phyloP scores from a whole-genome alignment of 495 filamentous ascomycete genomes.

The Podospora appendiculata region DNA sequence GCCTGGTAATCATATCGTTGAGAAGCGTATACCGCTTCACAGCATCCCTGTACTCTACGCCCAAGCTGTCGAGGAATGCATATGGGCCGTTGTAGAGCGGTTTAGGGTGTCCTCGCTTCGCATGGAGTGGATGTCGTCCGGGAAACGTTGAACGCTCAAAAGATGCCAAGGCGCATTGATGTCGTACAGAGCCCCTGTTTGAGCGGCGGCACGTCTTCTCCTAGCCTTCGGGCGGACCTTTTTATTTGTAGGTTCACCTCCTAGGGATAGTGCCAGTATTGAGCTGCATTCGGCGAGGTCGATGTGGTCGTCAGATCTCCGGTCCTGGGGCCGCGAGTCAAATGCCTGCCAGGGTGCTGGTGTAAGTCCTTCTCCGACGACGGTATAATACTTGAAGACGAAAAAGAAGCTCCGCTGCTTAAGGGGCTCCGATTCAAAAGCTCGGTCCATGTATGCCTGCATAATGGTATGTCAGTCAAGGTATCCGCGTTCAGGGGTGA shows the following conservation, averaged over 20 bases:
- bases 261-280: conserved; percentile 40
- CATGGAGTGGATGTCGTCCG: conserved; percentile 41
- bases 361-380: conserved; percentile 30
- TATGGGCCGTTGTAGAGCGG: conserved; percentile 46
- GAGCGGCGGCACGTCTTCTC: conserved; percentile 3
- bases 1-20: conserved; percentile 36
- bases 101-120: conserved; percentile 35
- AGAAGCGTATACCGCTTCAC: conserved; percentile 40
- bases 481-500: too few relatives aligned
- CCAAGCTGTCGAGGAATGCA: conserved; percentile 42
- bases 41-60: conserved; percentile 45
- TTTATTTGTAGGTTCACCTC: conserved; percentile 29
- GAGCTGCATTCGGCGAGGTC: conserved; percentile 42
- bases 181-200: conserved; percentile 36
- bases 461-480: neutral
- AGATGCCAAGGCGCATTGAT: conserved; percentile 46
- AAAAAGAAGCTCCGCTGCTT: conserved; percentile 44
- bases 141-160: conserved; percentile 43
- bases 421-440: conserved; percentile 26
- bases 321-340: conserved; percentile 28
- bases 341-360: conserved; percentile 45
- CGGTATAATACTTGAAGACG: conserved; percentile 48
- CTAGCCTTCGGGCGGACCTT: conserved; percentile 19
- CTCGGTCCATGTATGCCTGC: conserved; percentile 29
- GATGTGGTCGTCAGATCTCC: conserved; percentile 33